Evolutionary conservation across 1,139 yeast genomes (phyloP).

Genomic region (Casaregolazyma suthepensis): DNA sequence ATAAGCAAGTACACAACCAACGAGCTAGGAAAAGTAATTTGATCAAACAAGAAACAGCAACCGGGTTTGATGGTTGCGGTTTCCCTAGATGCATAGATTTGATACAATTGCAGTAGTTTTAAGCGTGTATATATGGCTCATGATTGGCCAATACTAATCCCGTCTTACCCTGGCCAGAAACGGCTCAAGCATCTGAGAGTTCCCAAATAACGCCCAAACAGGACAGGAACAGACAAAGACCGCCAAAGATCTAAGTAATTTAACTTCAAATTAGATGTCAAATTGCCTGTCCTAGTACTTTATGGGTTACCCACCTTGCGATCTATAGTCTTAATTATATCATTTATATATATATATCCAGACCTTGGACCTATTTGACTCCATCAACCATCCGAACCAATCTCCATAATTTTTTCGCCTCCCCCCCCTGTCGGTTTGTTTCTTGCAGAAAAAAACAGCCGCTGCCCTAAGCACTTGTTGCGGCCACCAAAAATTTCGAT

Average conservation of each 20-base stretch:
- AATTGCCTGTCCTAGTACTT: neutral
- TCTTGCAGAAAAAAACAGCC: neutral
- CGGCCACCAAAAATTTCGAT: neutral
- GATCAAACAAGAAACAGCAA: neutral
- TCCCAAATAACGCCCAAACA: neutral
- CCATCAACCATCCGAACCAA: neutral
- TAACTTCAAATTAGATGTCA: neutral
- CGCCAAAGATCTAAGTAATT: neutral
- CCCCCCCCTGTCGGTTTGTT: neutral
- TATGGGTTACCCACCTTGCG: neutral
- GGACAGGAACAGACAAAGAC: neutral
- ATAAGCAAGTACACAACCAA: neutral
- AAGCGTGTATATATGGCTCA: neutral
- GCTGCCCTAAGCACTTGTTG: neutral
- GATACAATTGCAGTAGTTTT: neutral
- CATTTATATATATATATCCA: neutral
- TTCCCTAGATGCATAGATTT: neutral
- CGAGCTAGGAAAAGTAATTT: neutral
- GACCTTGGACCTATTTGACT: neutral
- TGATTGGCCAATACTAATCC: neutral
- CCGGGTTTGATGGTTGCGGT: neutral
- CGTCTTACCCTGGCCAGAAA: neutral
- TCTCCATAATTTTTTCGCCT: neutral
- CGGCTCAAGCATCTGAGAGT: neutral
- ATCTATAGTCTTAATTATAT: neutral